A percentile compares a stretch with the other conserved stretches of the same genome.
These are phyloP conservation scores for Polyplosphaeria fusca DNA, from an alignment of 495 filamentous ascomycete species.

Conservation along the genomic window DNA sequence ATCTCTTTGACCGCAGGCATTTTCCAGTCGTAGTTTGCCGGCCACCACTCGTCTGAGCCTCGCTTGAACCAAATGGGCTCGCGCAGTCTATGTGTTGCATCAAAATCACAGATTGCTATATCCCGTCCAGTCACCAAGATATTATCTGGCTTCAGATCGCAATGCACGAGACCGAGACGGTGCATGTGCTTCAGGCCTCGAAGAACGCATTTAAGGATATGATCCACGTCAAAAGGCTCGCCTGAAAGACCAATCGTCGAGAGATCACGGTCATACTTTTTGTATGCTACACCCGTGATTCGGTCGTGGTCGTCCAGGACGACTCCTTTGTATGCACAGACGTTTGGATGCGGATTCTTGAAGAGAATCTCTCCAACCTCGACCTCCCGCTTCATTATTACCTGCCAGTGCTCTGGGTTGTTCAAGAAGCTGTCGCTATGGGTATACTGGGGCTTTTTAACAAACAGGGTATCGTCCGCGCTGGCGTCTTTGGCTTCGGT, in stretches of 20 bases:
- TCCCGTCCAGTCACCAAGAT: slow-evolving; percentile 1
- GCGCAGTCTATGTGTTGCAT: not conserved
- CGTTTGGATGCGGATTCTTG: not conserved
- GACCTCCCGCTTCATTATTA: not conserved
- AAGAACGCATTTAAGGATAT: not conserved
- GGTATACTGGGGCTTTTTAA: not conserved
- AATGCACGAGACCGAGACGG: slow-evolving; percentile 7
- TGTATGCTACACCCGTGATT: slow-evolving; percentile 1
- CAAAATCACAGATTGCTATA: slow-evolving; percentile 4
- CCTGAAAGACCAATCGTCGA: not conserved
- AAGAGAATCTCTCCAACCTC: not conserved
- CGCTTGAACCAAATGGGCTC: not conserved
- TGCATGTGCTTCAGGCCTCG: not conserved
- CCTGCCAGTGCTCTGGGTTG: not conserved
- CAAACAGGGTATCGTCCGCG: not conserved
- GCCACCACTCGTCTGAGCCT: not conserved
- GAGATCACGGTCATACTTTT: not conserved
- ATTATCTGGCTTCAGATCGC: slow-evolving; percentile 1
- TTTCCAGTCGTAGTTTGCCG: not conserved
- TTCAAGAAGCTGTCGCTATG: not conserved
- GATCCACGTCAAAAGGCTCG: not conserved
- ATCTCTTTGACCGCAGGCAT: not conserved
- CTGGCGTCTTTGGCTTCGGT: too few relatives aligned
- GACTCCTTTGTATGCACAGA: slow-evolving; percentile 1
- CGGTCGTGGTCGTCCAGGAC: not conserved